phyloP scores from a whole-genome alignment of 2,329 filamentous ascomycete species.

The Aureobasidium sp. region DNA sequence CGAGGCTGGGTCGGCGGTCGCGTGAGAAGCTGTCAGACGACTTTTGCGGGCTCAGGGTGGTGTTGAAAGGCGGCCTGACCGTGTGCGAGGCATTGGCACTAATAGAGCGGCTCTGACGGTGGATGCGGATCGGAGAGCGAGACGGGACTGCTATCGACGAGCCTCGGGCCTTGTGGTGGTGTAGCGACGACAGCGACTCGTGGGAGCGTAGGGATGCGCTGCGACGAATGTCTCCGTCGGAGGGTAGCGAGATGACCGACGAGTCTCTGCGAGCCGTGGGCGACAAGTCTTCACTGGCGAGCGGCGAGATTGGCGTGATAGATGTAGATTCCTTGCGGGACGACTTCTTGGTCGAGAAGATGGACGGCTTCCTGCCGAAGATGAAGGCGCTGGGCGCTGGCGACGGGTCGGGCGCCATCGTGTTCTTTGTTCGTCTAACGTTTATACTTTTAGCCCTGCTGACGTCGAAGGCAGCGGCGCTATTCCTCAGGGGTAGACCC shows the following conservation, averaged over 20 bases:
- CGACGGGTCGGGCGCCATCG: constrained; percentile 16
- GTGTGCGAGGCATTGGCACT: constrained; percentile 17
- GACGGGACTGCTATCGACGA: constrained; percentile 13
- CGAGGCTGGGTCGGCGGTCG: background rate
- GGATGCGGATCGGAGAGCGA: constrained; percentile 17
- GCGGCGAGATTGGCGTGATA: constrained; percentile 7
- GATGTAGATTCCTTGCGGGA: constrained; percentile 3
- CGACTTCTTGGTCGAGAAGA: constrained; percentile 11
- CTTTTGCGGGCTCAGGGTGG: constrained; percentile 24
- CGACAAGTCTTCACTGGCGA: constrained; percentile 2
- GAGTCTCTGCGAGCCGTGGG: constrained; percentile 16
- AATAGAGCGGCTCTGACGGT: constrained; percentile 19
- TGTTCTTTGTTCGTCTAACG: background rate
- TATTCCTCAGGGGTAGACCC: constrained; percentile 9
- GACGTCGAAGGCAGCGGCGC: background rate
- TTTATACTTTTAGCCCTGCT: background rate
- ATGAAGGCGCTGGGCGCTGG: constrained; percentile 14
- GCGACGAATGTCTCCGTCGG: constrained; percentile 34
- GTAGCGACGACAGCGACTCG: constrained; percentile 19
- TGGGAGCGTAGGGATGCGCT: constrained; percentile 37
- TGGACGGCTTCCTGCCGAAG: constrained; percentile 9
- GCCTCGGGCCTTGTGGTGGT: constrained; percentile 7
- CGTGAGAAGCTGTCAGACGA: constrained; percentile 23
- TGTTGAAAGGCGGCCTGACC: constrained; percentile 9
- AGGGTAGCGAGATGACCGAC: constrained; percentile 24